Conservation (phyloP, 768 basidiomycete genomes). For the Trametopsis cervina region DNA sequence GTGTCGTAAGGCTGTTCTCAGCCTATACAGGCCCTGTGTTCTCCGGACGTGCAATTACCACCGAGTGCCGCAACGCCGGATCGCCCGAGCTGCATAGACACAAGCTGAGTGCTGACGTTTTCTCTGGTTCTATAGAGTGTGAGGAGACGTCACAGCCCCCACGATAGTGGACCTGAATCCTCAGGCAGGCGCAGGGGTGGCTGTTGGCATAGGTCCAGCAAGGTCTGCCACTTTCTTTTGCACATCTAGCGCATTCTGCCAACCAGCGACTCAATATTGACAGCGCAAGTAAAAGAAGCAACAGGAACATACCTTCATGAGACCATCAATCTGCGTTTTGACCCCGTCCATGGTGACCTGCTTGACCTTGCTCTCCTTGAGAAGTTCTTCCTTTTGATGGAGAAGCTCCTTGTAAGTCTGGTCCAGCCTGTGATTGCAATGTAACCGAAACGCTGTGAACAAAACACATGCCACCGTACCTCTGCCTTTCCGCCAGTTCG, state of each 20-base stretch:
- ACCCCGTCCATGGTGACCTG: slow-evolving; percentile 67
- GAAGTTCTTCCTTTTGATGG: slow-evolving; percentile 67
- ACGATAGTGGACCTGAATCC: too few species aligned
- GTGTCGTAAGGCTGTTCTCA: too few species aligned
- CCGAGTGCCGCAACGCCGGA: too few species aligned
- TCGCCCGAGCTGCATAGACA: too few species aligned
- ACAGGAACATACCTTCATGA: slow-evolving; percentile 52
- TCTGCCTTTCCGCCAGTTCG: slow-evolving; percentile 81
- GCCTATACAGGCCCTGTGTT: too few species aligned
- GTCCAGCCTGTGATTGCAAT: slow-evolving; percentile 49
- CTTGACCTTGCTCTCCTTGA: slow-evolving; percentile 76
- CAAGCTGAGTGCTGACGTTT: too few species aligned
- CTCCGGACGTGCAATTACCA: too few species aligned
- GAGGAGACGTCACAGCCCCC: too few species aligned
- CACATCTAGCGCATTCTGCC: slow-evolving; percentile 60
- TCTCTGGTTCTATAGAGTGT: too few species aligned
- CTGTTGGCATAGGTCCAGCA: slow-evolving; percentile 30
- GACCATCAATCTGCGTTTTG: slow-evolving; percentile 67
- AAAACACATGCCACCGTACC: slow-evolving; percentile 37
- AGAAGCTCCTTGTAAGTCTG: slow-evolving; percentile 60
- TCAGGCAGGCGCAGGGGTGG: too few species aligned
- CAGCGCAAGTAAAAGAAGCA: background rate
- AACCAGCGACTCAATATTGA: background rate
- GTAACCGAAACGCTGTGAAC: slow-evolving; percentile 4
- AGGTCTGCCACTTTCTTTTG: slow-evolving; percentile 74